Base-by-base conservation (phyloP, 2,329 filamentous ascomycete species). In the Alternaria incomplexa region DNA sequence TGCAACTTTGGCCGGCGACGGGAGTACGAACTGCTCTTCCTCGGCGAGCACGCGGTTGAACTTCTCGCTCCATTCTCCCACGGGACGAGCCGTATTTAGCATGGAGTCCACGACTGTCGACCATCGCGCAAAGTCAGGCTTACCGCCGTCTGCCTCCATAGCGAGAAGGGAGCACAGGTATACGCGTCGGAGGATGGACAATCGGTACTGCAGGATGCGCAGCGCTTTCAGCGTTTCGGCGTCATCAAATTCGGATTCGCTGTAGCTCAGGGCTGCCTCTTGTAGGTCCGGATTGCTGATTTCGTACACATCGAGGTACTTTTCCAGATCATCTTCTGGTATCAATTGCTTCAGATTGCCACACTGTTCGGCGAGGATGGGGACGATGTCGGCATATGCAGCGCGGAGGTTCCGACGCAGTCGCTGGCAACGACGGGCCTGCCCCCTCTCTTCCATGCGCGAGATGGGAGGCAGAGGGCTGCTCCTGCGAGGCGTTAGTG, bases 391-490 rank as follows among this genome's bases (percentile, higher is more conserved):
- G 43, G 86, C 86, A 64, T 97, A 88, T 63, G 89, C 89, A 50
- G 86, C 86, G 56, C 89, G 89, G 7, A 98, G 84, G n/a, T 88
- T 88, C 65, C 90, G 90, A 64, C 96, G 91, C 40, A 99, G 83
- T 65, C 93, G 88, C 65, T 90, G 83, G 76, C 96, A 99, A 74
- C 93, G 90, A 70, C 93, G 87, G 8, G 85, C 87, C 77, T 96
- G 92, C 46, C 89, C 89, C 63, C 89, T 89, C 70, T 96, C 93
- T 77, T 99, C 96, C 30, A 99, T 85, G 48, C 95, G 89, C 69
- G 92, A 96, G 63, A 97, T 91, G n/a, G 96, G 96, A 7, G 96
- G 95, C 36, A 98, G 82, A 23, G 94, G 95, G 15, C 89, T 91
- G 84, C 93, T 97, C 81, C 93, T 96, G 73, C 58, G 44, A 13